Evolutionary conservation across 2,329 filamentous ascomycete genomes (phyloP), one percentile per base, ranked within the genome.

Genomic region (Biscogniauxia marginata): DNA sequence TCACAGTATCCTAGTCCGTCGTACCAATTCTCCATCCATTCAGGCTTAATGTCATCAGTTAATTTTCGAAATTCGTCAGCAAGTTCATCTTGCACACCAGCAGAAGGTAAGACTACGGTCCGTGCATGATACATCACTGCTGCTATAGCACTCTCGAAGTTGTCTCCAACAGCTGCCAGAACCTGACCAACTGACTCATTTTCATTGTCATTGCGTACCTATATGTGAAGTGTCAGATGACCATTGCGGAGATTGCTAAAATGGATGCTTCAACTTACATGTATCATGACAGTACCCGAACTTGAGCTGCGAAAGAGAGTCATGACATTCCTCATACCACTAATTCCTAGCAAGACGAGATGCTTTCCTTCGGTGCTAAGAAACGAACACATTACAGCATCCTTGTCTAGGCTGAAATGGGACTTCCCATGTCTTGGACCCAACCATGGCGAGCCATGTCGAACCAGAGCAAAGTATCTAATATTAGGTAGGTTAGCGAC

Each of bases 91-190:
- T 73, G 73, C 7, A 68, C 67, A 7, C 71, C 70, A 54, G 83
- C 79, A 66, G 73, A 72, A 13, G 73, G 73, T 49, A 75, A 70
- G 7, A 89, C 77, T 3, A 90, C 67, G 58, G 84, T 85, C 25
- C 93, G 83, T n/a, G 93, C 90, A 66, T 96, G 88, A 63, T 96
- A 96, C 81, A 96, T 89, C 7, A 89, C 87, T 13, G 92, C 88
- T 34, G 89, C 88, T 65, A 91, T 85, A 1, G 90, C 88, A 53
- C 84, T 79, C 59, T 96, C 90, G 62, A 96, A 89, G 39, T 83
- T 79, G 47, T 87, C 80, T 0, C 90, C 88, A 1, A 88, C 83
- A 3, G 91, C 86, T 13, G 88, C 86, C 6, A 96, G 72, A 9
- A 96, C 76, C 13, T 80, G 83, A 5, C 85, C 83, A 5, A 77